Percentiles rank a stretch among this genome's conserved stretches.
phyloP scores from a whole-genome alignment of 2,329 filamentous ascomycete genomes.

The Dactylellina sp. region DNA sequence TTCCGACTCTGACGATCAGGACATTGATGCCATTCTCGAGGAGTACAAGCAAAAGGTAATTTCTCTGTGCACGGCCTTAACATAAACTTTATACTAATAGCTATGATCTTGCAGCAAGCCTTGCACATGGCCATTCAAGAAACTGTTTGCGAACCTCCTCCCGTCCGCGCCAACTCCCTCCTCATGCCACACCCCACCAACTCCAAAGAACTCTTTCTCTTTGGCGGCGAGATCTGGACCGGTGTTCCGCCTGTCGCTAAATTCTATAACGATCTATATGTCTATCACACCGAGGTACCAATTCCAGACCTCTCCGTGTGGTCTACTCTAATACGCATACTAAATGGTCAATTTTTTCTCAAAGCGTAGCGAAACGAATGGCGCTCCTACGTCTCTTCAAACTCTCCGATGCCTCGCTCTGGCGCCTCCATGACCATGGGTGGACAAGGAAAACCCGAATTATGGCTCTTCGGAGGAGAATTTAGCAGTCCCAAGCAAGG shows the following conservation, averaged over 20 bases:
- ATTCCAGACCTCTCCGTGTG: background rate
- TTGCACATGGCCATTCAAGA: conserved; percentile 95
- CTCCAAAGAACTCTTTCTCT: conserved; percentile 81
- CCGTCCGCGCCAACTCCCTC: conserved; percentile 81
- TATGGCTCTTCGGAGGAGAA: conserved; percentile 95
- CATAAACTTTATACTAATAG: background rate
- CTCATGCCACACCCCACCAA: conserved; percentile 87
- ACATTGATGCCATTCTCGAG: conserved; percentile 91
- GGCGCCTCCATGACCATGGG: conserved; percentile 88
- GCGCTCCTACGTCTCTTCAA: conserved; percentile 89
- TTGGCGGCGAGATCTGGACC: conserved; percentile 96
- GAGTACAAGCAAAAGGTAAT: conserved; percentile 80
- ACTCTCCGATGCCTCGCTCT: conserved; percentile 87
- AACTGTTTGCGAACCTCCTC: conserved; percentile 77
- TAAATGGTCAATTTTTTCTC: conserved; percentile 70
- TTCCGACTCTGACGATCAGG: conserved; percentile 90
- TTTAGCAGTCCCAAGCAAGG: conserved; percentile 97
- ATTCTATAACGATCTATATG: conserved; percentile 76
- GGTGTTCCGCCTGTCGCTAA: conserved; percentile 76
- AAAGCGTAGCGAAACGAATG: conserved; percentile 78
- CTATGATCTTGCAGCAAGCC: conserved; percentile 73
- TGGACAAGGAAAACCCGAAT: conserved; percentile 79
- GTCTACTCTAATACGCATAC: conserved; percentile 72
- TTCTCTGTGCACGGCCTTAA: background rate
- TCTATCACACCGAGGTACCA: conserved; percentile 67